Evolutionary conservation across 768 basidiomycete genomes (phyloP).

Genomic region (Neoboletus brunneissimus): DNA sequence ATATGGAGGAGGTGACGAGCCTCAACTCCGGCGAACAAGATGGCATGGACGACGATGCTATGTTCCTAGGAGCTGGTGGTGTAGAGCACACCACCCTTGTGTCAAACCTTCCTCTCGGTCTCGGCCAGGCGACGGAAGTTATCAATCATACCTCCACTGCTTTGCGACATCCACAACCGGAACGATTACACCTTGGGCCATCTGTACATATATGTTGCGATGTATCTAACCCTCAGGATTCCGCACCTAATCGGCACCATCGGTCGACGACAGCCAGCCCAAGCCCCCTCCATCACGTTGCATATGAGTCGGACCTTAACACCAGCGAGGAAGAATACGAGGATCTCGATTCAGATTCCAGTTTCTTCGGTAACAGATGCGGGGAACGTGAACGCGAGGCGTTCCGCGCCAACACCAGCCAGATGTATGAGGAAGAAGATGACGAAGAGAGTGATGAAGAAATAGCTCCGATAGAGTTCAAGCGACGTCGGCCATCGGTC

Average conservation of each 20-base stretch:
- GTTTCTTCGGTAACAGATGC: constrained; percentile 33
- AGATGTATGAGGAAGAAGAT: constrained; percentile 31
- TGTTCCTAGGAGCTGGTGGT: constrained; percentile 52
- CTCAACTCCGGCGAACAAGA: constrained; percentile 46
- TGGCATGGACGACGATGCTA: constrained; percentile 48
- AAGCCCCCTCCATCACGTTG: constrained; percentile 38
- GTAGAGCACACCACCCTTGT: constrained; percentile 34
- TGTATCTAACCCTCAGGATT: constrained; percentile 19
- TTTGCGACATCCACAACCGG: constrained; percentile 33
- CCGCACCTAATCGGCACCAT: constrained; percentile 21
- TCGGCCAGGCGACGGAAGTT: constrained; percentile 24
- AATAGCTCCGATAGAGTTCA: constrained; percentile 33
- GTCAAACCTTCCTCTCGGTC: constrained; percentile 35
- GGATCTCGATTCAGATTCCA: constrained; percentile 32
- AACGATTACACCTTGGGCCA: constrained; percentile 24
- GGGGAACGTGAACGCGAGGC: constrained; percentile 23
- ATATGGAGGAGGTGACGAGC: constrained; percentile 41
- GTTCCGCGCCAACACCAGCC: constrained; percentile 33
- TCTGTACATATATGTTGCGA: constrained; percentile 26
- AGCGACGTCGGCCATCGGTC: constrained; percentile 34
- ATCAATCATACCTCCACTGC: constrained; percentile 16
- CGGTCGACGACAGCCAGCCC: constrained; percentile 37
- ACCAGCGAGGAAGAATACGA: constrained; percentile 33
- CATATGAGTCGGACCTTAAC: constrained; percentile 31
- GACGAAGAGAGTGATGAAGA: constrained; percentile 40